phyloP scores from a whole-genome alignment of 257 asterid genomes.

The Solanum rostratum region DNA sequence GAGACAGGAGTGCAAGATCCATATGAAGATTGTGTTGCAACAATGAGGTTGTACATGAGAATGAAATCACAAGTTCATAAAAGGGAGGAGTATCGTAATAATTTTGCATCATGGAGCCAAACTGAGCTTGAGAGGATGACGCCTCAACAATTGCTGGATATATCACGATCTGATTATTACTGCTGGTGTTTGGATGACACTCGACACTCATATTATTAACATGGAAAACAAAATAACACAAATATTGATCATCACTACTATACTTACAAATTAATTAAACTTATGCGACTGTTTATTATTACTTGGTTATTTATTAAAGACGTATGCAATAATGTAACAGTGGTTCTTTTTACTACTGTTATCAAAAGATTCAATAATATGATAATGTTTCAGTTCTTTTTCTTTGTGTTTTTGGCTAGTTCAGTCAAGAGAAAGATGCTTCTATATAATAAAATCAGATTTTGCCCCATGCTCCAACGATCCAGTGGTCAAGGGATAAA shows the following conservation, averaged over 20 bases:
- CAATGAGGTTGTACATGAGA: slow-evolving; percentile 64
- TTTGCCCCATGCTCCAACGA: too few species aligned
- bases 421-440: too few species aligned
- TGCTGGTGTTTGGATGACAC: slow-evolving; percentile 70
- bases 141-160: slow-evolving; percentile 53
- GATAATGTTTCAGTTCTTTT: neutral
- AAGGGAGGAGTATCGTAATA: slow-evolving; percentile 48
- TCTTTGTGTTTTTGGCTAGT: too few species aligned
- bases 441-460: too few species aligned
- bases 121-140: slow-evolving; percentile 75
- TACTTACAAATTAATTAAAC: too few species aligned
- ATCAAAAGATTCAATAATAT: neutral
- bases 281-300: too few species aligned
- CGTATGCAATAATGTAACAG: neutral
- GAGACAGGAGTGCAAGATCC: slow-evolving; percentile 78
- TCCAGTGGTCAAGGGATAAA: too few species aligned
- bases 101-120: slow-evolving; percentile 55
- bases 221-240: too few species aligned
- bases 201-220: too few species aligned
- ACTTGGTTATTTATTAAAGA: too few species aligned
- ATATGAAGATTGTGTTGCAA: slow-evolving; percentile 75
- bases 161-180: slow-evolving; percentile 71
- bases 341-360: neutral
- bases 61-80: slow-evolving; percentile 64
- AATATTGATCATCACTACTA: too few species aligned